These are phyloP conservation scores for Scopulariopsis brevicaulis DNA, from an alignment of 2,329 filamentous ascomycete species.

Conservation along the genomic window DNA sequence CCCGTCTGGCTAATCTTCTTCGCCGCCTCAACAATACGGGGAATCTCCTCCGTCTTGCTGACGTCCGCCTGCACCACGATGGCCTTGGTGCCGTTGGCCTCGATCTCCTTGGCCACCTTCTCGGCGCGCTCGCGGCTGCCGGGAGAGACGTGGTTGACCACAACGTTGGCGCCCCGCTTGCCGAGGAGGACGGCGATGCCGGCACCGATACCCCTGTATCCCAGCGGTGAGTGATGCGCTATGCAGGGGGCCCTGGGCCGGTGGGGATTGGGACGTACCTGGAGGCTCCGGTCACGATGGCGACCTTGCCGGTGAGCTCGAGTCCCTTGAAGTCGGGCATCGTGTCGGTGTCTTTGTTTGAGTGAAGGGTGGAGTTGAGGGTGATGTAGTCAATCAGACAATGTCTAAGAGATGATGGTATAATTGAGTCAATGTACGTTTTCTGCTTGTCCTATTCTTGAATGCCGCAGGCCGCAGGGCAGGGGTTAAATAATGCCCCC, in stretches of 20 bases:
- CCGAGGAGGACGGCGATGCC: slow-evolving; percentile 9
- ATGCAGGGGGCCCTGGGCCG: too few species aligned
- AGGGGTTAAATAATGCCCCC: too few species aligned
- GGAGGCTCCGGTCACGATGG: slow-evolving; percentile 13
- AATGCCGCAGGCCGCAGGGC: too few species aligned
- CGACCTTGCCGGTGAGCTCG: slow-evolving; percentile 13
- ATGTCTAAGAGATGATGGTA: too few species aligned
- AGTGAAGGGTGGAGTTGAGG: too few species aligned
- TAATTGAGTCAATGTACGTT: too few species aligned
- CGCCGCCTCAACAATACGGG: slow-evolving; percentile 10
- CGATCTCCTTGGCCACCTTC: slow-evolving; percentile 9
- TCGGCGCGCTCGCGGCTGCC: slow-evolving; percentile 9
- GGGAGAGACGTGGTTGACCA: slow-evolving; percentile 10
- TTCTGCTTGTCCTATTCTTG: too few species aligned
- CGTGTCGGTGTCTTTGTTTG: not conserved
- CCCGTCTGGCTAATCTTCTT: slow-evolving; percentile 10
- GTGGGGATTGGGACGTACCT: slow-evolving; percentile 5
- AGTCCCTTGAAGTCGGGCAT: slow-evolving; percentile 10
- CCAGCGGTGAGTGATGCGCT: too few species aligned
- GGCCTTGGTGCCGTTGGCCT: slow-evolving; percentile 9
- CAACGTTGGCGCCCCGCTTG: slow-evolving; percentile 10
- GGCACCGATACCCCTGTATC: slow-evolving; percentile 11
- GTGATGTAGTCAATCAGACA: too few species aligned
- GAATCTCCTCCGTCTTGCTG: slow-evolving; percentile 7
- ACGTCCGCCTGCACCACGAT: slow-evolving; percentile 9